Evolutionary conservation across 306 rosid genomes (phyloP).

Genomic region (Lathyrus sativus): DNA sequence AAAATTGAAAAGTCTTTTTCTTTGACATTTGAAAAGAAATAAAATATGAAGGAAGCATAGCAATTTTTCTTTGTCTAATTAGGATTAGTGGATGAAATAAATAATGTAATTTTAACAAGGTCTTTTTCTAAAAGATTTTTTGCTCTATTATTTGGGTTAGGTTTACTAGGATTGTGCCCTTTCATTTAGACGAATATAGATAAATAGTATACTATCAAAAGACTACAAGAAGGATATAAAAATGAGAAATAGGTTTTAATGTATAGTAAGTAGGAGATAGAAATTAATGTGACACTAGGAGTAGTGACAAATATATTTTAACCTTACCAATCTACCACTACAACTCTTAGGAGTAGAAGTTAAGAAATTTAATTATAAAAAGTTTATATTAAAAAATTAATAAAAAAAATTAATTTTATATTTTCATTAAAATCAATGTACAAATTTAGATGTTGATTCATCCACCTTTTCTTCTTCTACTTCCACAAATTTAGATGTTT

Average conservation of each 20-base stretch:
- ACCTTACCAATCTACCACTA: no score
- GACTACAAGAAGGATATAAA: background rate
- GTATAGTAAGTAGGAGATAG: no score
- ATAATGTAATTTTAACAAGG: constrained; percentile 30
- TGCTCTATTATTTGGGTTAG: background rate
- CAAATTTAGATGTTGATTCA: no score
- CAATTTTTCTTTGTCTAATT: constrained; percentile 8
- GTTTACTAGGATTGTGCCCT: constrained; percentile 26
- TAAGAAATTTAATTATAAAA: no score
- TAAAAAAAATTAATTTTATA: no score
- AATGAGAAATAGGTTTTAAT: background rate
- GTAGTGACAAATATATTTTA: no score
- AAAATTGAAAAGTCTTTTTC: constrained; percentile 16
- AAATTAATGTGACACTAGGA: no score
- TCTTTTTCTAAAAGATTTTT: constrained; percentile 3
- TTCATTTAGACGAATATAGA: constrained; percentile 7
- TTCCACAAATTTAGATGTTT: no score
- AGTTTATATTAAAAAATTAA: no score
- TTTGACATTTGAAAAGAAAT: constrained; percentile 15
- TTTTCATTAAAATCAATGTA: no score
- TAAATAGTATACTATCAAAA: constrained; percentile 1
- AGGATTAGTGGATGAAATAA: constrained; percentile 22
- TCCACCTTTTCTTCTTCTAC: no score
- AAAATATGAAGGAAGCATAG: constrained; percentile 7
- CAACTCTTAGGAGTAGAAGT: no score